These are phyloP conservation scores for Tranzscheliella williamsii DNA, from an alignment of 1,284 basidiomycete genomes.

Conservation along the genomic window DNA sequence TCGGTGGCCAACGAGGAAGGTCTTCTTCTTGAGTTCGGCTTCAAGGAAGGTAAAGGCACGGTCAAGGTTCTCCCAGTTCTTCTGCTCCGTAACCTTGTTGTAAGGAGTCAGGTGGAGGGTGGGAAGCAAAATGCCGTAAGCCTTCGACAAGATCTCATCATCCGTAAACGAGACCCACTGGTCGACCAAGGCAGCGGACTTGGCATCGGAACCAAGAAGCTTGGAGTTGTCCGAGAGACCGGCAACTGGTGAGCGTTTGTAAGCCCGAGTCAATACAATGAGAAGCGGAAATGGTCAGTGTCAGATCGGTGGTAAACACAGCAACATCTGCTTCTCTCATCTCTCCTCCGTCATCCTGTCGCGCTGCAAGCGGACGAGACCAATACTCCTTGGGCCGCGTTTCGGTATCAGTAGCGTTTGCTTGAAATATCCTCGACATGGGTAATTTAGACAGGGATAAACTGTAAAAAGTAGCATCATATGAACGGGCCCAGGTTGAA, in stretches of 20 bases:
- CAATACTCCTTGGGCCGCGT: too few relatives aligned
- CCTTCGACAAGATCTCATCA: slow-evolving; percentile 64
- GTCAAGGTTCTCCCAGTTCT: slow-evolving; percentile 64
- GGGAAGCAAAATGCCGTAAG: slow-evolving; percentile 40
- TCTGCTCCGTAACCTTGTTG: slow-evolving; percentile 66
- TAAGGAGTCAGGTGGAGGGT: slow-evolving; percentile 50
- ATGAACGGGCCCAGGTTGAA: too few relatives aligned
- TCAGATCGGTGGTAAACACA: too few relatives aligned
- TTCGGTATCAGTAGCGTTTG: slow-evolving; percentile 55
- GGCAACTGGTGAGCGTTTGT: too few relatives aligned
- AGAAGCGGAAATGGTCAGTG: too few relatives aligned
- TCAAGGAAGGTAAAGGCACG: slow-evolving; percentile 71
- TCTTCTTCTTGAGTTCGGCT: slow-evolving; percentile 74
- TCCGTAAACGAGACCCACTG: slow-evolving; percentile 73
- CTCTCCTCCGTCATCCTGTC: too few relatives aligned
- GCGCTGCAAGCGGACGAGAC: too few relatives aligned
- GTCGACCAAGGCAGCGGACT: slow-evolving; percentile 67
- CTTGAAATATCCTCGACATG: slow-evolving; percentile 67
- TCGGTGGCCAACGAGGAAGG: slow-evolving; percentile 90
- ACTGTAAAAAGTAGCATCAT: slow-evolving; percentile 63
- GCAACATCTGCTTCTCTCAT: too few relatives aligned
- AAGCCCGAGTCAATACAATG: too few relatives aligned
- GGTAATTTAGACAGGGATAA: slow-evolving; percentile 61
- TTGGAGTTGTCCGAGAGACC: slow-evolving; percentile 71
- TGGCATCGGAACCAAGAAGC: slow-evolving; percentile 69